A percentile compares a stretch with the other conserved stretches of the same genome.
Evolutionary conservation across 352 stramenopile genomes (phyloP).

Genomic region (Halophytophthora batemanensis): DNA sequence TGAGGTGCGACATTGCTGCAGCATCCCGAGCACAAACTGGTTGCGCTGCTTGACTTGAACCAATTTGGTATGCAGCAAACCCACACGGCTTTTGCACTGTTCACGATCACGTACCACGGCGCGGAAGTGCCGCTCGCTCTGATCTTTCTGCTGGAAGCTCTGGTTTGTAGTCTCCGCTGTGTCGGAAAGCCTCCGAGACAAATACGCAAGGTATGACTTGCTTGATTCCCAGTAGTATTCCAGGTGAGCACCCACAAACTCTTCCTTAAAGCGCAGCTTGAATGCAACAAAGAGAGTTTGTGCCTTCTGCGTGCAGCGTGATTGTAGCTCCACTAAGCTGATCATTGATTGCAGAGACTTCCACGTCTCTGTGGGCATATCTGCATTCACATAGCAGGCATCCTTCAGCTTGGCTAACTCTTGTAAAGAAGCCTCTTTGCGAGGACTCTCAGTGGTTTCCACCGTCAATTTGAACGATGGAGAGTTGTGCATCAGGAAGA

Average conservation of each 20-base stretch:
- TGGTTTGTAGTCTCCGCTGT: too few relatives aligned
- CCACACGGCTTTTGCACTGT: slow-evolving; percentile 11
- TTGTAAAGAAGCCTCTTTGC: background rate
- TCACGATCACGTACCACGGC: slow-evolving; percentile 18
- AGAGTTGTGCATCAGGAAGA: too few relatives aligned
- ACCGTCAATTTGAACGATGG: too few relatives aligned
- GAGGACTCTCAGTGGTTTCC: too few relatives aligned
- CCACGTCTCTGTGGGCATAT: slow-evolving; percentile 6
- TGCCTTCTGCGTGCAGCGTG: slow-evolving; percentile 1
- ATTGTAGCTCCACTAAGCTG: slow-evolving; percentile 6
- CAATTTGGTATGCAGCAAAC: slow-evolving; percentile 16
- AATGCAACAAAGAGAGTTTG: slow-evolving; percentile 11
- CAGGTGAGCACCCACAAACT: slow-evolving; percentile 13
- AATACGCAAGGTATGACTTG: slow-evolving; percentile 6
- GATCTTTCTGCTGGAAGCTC: slow-evolving; percentile 2
- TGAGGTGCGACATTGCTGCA: slow-evolving; percentile 18
- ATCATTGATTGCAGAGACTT: slow-evolving; percentile 11
- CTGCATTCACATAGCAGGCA: slow-evolving; percentile 4
- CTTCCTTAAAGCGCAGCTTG: slow-evolving; percentile 23
- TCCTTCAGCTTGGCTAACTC: slow-evolving; percentile 8
- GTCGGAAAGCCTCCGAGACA: slow-evolving; percentile 5
- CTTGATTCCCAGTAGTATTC: slow-evolving; percentile 6
- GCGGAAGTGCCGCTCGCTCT: slow-evolving; percentile 13
- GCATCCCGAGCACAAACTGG: slow-evolving; percentile 12
- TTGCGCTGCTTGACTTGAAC: slow-evolving; percentile 17